Evolutionary conservation across 257 asterid genomes (phyloP), one percentile per base, ranked within the genome.

Genomic region (Nicotiana paniculata): DNA sequence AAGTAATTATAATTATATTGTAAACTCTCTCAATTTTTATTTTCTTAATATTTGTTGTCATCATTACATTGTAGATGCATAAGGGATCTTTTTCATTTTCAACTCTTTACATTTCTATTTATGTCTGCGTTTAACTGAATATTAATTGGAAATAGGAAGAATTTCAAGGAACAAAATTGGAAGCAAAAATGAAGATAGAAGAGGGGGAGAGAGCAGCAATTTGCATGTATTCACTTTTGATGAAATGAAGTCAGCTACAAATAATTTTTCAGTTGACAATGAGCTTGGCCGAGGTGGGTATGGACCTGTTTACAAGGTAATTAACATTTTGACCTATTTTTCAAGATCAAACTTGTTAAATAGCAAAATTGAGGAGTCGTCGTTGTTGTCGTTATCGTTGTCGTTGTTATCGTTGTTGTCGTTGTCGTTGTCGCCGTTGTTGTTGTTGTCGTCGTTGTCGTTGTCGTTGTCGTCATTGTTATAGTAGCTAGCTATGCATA

Each of bases 261-360:
- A 84, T 57, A 79, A 32, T 61, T 84, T 84, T 77, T 84, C 87
- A 81, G 46, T 9, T n/a, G 65, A 84, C 9, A 81, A 84, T 33
- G 81, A 57, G 82, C 87, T 84, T n/a, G 87, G 87, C 12, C 72
- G 24, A 68, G 85, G 87, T 2, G 87, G 85, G 17, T 84, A 81
- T 77, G 85, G 85, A 64, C 80, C 82, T 81, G 85, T 84, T 76
- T 84, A 84, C 84, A 75, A 81, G 87, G 87, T 43, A 43, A 43
- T 43, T 43, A 9, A 9, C 51, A 43, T 43, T 43, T 9, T 43
- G 3, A 43, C 51, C 12, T 43, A 9, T 43, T 43, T 43, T 8
- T 43, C 48, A 7, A 1, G 48, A 39, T 39, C 0, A 6, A 2
- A 0, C 46, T 39, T 1, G 46, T 39, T 39, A 39, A 39, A 39